These are phyloP conservation scores for Aspergillus costaricaensis DNA, from an alignment of 2,329 filamentous ascomycete genomes.

Conservation along the genomic window DNA sequence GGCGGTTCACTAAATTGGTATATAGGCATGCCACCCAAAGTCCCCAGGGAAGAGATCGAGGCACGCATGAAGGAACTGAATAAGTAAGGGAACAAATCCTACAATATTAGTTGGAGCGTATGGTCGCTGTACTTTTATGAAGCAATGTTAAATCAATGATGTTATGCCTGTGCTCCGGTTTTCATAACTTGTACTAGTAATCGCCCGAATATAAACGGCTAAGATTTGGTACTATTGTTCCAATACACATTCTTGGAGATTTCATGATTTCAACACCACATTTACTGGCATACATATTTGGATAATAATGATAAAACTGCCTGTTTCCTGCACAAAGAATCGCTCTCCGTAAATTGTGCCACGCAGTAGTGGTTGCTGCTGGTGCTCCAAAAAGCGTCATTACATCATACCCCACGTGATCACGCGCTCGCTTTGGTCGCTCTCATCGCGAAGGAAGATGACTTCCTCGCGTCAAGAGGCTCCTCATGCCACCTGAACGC, in stretches of 20 bases:
- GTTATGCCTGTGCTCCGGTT: neutral
- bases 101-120: neutral
- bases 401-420: slow-evolving; percentile 29
- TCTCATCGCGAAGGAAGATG: slow-evolving; percentile 17
- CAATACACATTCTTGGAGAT: no score
- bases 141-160: neutral
- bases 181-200: neutral
- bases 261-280: no score
- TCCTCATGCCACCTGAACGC: slow-evolving; percentile 47
- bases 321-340: no score
- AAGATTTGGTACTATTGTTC: no score
- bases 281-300: no score
- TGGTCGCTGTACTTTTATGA: no score
- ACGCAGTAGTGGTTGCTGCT: neutral
- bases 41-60: slow-evolving; percentile 66
- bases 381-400: neutral
- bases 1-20: neutral
- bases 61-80: slow-evolving; percentile 68
- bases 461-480: slow-evolving; percentile 27
- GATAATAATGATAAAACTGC: no score
- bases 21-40: slow-evolving; percentile 45
- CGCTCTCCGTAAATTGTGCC: neutral
- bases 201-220: neutral
- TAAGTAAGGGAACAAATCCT: slow-evolving; percentile 43
- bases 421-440: slow-evolving; percentile 15